These are phyloP conservation scores for Notholithocarpus densiflorus DNA, from an alignment of 306 rosid species.

Conservation along the genomic window DNA sequence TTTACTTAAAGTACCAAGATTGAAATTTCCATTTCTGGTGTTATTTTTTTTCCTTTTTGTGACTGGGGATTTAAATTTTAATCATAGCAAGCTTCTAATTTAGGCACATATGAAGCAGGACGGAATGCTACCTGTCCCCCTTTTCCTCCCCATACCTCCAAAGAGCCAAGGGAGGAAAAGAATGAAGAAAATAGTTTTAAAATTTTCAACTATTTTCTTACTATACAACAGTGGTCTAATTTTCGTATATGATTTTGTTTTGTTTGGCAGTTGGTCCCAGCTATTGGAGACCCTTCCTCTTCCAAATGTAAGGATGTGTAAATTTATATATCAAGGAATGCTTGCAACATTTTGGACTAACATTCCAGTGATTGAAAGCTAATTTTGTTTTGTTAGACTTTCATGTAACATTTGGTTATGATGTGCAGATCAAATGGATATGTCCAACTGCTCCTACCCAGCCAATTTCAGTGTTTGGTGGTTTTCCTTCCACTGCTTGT, in stretches of 20 bases:
- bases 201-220: too few species aligned
- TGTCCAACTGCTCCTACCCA: constrained; percentile 99
- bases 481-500: constrained; percentile 99
- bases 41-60: too few species aligned
- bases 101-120: too few species aligned
- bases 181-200: too few species aligned
- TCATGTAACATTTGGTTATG: constrained; percentile 2
- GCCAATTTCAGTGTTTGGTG: constrained; percentile 77
- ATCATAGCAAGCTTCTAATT: too few species aligned
- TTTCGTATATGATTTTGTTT: constrained; percentile 12
- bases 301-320: constrained; percentile 72
- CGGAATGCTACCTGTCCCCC: too few species aligned
- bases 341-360: background rate
- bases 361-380: constrained; percentile 2
- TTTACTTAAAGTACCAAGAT: background rate
- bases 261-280: constrained; percentile 91
- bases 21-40: background rate
- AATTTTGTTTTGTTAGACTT: background rate
- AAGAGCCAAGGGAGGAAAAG: too few species aligned
- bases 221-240: background rate
- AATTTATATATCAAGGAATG: constrained; percentile 12
- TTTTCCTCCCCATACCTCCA: too few species aligned
- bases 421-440: constrained; percentile 92
- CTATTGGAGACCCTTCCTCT: constrained; percentile 88
- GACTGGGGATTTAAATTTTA: too few species aligned